Base-by-base conservation (phyloP, 2,329 filamentous ascomycete genomes). In the Pyrenochaeta sp. region DNA sequence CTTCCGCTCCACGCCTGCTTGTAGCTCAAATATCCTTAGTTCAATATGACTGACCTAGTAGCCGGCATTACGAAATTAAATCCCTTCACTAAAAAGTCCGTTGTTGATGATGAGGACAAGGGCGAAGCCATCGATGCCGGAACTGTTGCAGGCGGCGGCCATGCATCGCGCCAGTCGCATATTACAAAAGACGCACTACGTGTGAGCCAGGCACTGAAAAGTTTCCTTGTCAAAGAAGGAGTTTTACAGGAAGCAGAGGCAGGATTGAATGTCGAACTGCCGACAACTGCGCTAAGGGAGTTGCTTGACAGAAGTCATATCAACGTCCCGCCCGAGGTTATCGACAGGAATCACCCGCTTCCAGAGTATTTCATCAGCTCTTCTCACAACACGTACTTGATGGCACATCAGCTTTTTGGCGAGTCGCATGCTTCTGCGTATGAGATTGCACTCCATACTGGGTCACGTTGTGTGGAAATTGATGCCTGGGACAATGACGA, bases 331-430 rank as follows among this genome's bases (percentile, higher is more conserved):
- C 55, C 71, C 2, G 74, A 81, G 47, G 72, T 87, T 11, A 81
- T 82, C 7, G 85, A 88, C 64, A 78, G 85, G 51, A 84, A 81
- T 10, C 79, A 85, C 58, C 83, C 87, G 1, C 75, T 91, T 18
- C 83, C 87, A 1, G 86, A 90, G 60, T 91, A 91, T 73, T 90
- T 87, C 66, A 85, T 91, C 75, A 89, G 85, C 73, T 89, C 87
- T 3, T 89, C 85, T 59, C 88, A 91, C 76, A 91, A 91, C 73
- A 91, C 88, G 0, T 91, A 91, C 64, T 78, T 91, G 21, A 79
- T 87, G 64, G 88, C 87, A 0, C 86, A 90, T 69, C 88, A 91
- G 74, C 82, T 91, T 2, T 88, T 81, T 62, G 88, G 88, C 4
- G 78, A 78, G 18, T 88, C 86, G 1, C 85, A 83, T 2, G 85